These are phyloP conservation scores for Ceratocystis smalleyi DNA, from an alignment of 2,329 filamentous ascomycete species.

Conservation along the genomic window DNA sequence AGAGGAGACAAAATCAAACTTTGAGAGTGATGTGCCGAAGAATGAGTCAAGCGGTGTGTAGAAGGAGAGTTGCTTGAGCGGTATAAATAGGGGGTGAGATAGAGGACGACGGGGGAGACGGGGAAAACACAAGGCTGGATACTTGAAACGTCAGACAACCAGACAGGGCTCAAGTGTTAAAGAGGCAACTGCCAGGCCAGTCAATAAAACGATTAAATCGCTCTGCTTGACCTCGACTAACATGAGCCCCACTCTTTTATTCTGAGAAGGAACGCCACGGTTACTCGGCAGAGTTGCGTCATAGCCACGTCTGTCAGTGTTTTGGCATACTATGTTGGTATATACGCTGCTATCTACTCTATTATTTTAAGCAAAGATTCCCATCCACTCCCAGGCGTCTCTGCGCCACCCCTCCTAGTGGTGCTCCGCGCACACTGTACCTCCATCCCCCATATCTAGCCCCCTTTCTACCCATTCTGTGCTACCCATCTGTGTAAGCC, in stretches of 20 bases:
- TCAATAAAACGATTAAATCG: background rate
- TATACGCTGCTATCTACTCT: no score
- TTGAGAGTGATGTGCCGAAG: background rate
- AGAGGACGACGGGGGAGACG: conserved; percentile 8
- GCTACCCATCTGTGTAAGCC: conserved; percentile 84
- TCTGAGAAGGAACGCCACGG: background rate
- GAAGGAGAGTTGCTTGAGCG: background rate
- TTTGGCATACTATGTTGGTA: no score
- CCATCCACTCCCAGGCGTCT: background rate
- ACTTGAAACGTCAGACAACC: background rate
- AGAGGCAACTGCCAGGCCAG: background rate
- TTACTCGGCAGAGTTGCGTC: background rate
- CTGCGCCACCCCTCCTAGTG: conserved; percentile 30
- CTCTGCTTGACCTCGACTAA: background rate
- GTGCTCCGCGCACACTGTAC: conserved; percentile 51
- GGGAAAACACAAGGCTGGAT: conserved; percentile 10
- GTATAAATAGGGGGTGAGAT: background rate
- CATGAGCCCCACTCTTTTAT: no score
- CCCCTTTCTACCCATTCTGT: conserved; percentile 86
- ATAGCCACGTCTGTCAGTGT: background rate
- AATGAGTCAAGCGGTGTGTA: background rate
- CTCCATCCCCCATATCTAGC: conserved; percentile 47
- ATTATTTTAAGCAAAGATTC: background rate
- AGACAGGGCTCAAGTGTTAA: background rate
- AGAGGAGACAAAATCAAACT: background rate